These are phyloP conservation scores for Trichophyton mentagrophytes DNA, from an alignment of 2,329 filamentous ascomycete genomes.

Conservation along the genomic window DNA sequence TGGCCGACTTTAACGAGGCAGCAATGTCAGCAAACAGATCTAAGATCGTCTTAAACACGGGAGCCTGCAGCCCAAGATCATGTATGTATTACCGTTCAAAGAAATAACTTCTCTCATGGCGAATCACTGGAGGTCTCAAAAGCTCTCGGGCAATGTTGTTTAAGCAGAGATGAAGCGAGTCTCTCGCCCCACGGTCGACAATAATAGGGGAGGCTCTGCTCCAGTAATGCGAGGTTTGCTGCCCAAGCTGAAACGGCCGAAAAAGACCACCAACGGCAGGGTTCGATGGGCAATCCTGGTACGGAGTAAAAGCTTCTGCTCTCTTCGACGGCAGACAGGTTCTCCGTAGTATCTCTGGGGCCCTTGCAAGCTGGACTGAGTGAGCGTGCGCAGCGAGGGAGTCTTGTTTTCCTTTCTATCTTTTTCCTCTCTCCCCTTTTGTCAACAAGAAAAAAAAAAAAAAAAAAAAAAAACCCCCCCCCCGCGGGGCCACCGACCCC, in stretches of 20 bases:
- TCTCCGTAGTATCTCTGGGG: background rate
- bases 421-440: background rate
- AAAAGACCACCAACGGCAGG: background rate
- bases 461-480: too few relatives aligned
- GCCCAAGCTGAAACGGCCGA: background rate
- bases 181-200: background rate
- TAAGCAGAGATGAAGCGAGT: background rate
- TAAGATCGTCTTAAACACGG: slow-evolving; percentile 39
- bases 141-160: background rate
- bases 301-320: background rate
- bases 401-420: background rate
- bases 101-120: slow-evolving; percentile 97
- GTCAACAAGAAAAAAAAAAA: background rate
- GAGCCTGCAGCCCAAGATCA: slow-evolving; percentile 27
- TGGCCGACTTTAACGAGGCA: slow-evolving; percentile 64
- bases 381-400: background rate
- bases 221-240: background rate
- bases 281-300: background rate
- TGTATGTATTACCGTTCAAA: slow-evolving; percentile 67
- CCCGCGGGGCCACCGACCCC: too few relatives aligned
- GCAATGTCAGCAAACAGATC: background rate
- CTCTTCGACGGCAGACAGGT: background rate
- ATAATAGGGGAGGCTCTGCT: background rate
- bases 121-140: background rate
- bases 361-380: background rate